Conservation (phyloP, 305 asterid genomes). For the Fraxinus floribunda region DNA sequence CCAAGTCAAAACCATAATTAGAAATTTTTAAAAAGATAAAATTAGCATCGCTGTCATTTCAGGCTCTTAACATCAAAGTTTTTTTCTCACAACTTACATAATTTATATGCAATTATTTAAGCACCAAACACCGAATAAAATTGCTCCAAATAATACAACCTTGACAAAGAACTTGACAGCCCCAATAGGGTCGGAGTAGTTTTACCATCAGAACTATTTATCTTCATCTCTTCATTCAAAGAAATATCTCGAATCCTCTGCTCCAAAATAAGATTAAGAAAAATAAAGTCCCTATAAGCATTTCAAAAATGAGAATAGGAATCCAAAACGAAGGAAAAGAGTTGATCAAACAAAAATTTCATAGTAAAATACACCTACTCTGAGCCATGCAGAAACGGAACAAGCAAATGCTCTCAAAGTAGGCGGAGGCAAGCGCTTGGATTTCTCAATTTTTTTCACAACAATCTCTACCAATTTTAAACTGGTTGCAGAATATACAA, state of each 20-base stretch:
- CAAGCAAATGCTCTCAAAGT: conserved; percentile 80
- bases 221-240: conserved; percentile 79
- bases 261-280: conserved; percentile 11
- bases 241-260: conserved; percentile 78
- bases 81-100: background rate
- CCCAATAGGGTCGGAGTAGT: conserved; percentile 77
- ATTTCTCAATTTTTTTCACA: conserved; percentile 54
- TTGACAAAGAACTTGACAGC: conserved; percentile 79
- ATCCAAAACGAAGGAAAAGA: background rate
- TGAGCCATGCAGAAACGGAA: conserved; percentile 73
- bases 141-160: conserved; percentile 42
- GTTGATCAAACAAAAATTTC: conserved; percentile 1
- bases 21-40: background rate
- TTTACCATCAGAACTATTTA: conserved; percentile 44
- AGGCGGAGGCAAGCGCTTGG: conserved; percentile 60
- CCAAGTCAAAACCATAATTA: background rate
- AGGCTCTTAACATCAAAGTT: background rate
- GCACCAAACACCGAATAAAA: conserved; percentile 12
- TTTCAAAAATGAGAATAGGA: background rate
- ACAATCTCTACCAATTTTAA: conserved; percentile 60
- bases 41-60: conserved; percentile 13
- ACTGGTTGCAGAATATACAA: conserved; percentile 73
- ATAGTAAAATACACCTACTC: conserved; percentile 39
- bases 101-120: background rate
- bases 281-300: background rate